Conservation (phyloP, 768 basidiomycete genomes). For the Hygrocybe coccinea region DNA sequence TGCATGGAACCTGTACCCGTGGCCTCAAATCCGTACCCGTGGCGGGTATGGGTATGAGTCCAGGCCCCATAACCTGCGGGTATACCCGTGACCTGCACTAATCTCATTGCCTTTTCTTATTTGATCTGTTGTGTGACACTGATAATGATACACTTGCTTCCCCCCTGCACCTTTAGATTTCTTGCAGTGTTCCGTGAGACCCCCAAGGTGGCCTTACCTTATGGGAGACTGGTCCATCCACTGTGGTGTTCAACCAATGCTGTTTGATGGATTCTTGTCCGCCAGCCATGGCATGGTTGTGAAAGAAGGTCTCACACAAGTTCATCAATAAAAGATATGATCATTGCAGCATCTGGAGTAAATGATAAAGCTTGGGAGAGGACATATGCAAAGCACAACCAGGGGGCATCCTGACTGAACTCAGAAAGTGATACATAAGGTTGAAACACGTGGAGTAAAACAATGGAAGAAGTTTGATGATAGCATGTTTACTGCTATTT, state of each 20-base stretch:
- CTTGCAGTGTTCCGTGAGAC: too few species aligned
- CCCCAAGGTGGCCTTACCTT: conserved; percentile 96
- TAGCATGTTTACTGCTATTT: conserved; percentile 93
- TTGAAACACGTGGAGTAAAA: conserved; percentile 94
- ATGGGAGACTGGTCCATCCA: conserved; percentile 91
- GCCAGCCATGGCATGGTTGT: conserved; percentile 98
- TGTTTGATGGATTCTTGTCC: conserved; percentile 95
- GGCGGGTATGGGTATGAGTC: too few species aligned
- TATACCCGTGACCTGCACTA: too few species aligned
- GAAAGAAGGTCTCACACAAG: conserved; percentile 96
- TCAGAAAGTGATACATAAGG: conserved; percentile 99
- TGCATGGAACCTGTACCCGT: too few species aligned
- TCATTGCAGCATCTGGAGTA: conserved; percentile 91
- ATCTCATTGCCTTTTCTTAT: too few species aligned
- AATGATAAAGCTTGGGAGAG: conserved; percentile 88
- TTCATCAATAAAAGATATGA: conserved; percentile 91
- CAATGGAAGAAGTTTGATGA: conserved; percentile 99
- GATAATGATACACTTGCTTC: too few species aligned
- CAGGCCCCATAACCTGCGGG: too few species aligned
- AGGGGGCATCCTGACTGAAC: conserved; percentile 93
- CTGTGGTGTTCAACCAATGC: conserved; percentile 90
- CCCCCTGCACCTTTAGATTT: too few species aligned
- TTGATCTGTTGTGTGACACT: too few species aligned
- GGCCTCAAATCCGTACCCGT: too few species aligned
- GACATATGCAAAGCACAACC: conserved; percentile 90